phyloP scores from a whole-genome alignment of 1,284 basidiomycete genomes.

The Schizopora paradoxa region DNA sequence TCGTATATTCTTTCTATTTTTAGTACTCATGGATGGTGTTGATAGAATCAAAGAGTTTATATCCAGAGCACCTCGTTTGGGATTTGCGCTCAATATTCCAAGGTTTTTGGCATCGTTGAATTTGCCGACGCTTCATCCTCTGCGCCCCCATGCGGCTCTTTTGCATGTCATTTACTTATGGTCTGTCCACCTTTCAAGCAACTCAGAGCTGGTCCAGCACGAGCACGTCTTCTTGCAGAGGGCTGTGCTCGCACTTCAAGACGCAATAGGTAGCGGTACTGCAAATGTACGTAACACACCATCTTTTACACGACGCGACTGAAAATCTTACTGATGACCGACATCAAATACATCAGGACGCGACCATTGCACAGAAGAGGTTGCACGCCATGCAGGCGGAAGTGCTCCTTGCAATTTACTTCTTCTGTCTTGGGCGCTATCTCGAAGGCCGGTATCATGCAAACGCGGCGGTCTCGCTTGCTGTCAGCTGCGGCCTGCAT shows the following conservation, averaged over 20 bases:
- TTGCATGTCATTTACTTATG: constrained; percentile 45
- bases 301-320: background rate
- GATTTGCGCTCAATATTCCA: constrained; percentile 29
- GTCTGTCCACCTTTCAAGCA: constrained; percentile 37
- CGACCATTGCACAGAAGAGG: background rate
- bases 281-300: constrained; percentile 28
- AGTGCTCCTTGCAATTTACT: constrained; percentile 49
- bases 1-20: background rate
- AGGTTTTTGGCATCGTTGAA: constrained; percentile 26
- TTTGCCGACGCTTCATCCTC: constrained; percentile 29
- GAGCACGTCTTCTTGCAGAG: constrained; percentile 39
- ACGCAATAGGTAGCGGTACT: constrained; percentile 33
- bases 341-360: background rate
- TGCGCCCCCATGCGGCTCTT: constrained; percentile 43
- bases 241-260: constrained; percentile 36
- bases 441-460: constrained; percentile 40
- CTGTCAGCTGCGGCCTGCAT: constrained; percentile 33
- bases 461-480: constrained; percentile 35
- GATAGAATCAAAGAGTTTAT: constrained; percentile 21
- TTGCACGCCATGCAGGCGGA: constrained; percentile 53
- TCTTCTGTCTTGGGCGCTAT: constrained; percentile 38
- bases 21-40: background rate
- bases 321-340: background rate
- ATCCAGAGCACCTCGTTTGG: constrained; percentile 24
- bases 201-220: constrained; percentile 21